Evolutionary conservation across 352 stramenopile genomes (phyloP).

Genomic region (Halophytophthora batemanensis): DNA sequence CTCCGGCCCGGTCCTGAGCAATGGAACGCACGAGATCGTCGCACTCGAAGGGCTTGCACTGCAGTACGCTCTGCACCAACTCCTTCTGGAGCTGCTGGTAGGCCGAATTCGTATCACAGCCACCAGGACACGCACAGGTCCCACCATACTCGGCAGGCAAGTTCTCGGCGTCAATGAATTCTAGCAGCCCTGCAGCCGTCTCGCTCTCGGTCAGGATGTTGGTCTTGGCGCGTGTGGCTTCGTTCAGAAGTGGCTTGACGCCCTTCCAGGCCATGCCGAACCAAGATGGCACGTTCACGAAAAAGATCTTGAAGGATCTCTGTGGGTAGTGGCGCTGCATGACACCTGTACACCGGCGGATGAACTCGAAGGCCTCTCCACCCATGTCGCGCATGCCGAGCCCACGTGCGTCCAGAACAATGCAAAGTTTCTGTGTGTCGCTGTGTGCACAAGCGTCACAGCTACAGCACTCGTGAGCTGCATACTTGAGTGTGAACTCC

Average conservation of each 20-base stretch:
- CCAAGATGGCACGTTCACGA: constrained; percentile 90
- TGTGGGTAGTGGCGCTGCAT: constrained; percentile 89
- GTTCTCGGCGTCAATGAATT: constrained; percentile 62
- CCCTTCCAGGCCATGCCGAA: constrained; percentile 91
- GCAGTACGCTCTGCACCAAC: constrained; percentile 54
- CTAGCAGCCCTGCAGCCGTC: constrained; percentile 41
- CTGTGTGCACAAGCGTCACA: constrained; percentile 58
- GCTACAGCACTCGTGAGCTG: constrained; percentile 46
- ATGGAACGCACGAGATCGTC: constrained; percentile 29
- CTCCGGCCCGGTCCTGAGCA: constrained; percentile 13
- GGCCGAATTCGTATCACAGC: constrained; percentile 61
- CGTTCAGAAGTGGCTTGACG: constrained; percentile 84
- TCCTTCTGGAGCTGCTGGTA: constrained; percentile 58
- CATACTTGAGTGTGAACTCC: constrained; percentile 83
- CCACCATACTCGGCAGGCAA: constrained; percentile 74
- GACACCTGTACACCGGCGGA: constrained; percentile 72
- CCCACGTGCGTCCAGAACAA: constrained; percentile 68
- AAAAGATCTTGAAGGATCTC: constrained; percentile 89
- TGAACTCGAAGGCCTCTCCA: constrained; percentile 80
- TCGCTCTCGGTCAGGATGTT: constrained; percentile 79
- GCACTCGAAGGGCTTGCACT: constrained; percentile 40
- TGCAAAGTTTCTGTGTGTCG: constrained; percentile 70
- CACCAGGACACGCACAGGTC: constrained; percentile 54
- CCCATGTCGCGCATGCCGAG: constrained; percentile 78
- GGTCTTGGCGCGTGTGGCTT: constrained; percentile 86